A percentile compares a stretch with the other conserved stretches of the same genome.
phyloP scores from a whole-genome alignment of 2,329 filamentous ascomycete genomes.

The Pyrenochaeta sp. region DNA sequence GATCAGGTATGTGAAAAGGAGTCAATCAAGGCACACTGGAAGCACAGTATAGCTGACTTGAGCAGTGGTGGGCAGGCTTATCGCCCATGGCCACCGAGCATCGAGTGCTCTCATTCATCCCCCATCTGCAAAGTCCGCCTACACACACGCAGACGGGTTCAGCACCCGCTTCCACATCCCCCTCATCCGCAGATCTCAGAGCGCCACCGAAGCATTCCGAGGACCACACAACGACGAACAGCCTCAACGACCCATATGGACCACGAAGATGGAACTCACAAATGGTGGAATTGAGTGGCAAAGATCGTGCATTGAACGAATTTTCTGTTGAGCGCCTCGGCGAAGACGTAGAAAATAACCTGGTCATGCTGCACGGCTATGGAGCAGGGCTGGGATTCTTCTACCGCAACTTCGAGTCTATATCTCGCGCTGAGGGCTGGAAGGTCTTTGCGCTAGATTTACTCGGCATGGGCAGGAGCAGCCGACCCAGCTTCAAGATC shows the following conservation, averaged over 20 bases:
- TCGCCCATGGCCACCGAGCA: constrained; percentile 86
- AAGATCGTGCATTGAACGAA: constrained; percentile 88
- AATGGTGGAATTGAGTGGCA: constrained; percentile 84
- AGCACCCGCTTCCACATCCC: constrained; percentile 55
- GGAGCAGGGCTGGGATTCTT: constrained; percentile 96
- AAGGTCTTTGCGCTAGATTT: constrained; percentile 94
- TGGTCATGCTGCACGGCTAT: constrained; percentile 97
- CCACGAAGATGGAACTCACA: constrained; percentile 85
- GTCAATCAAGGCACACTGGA: too few species aligned
- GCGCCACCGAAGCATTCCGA: constrained; percentile 48
- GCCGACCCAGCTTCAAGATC: constrained; percentile 83
- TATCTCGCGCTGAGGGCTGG: constrained; percentile 82
- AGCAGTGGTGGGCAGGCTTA: constrained; percentile 79
- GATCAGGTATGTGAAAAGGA: background rate
- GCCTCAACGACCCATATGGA: constrained; percentile 77
- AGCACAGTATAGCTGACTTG: too few species aligned
- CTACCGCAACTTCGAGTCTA: constrained; percentile 94
- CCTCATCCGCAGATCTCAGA: constrained; percentile 51
- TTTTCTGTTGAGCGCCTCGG: constrained; percentile 87
- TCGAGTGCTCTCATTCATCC: constrained; percentile 84
- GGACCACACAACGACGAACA: constrained; percentile 57
- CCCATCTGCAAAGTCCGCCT: constrained; percentile 77
- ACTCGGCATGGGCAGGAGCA: constrained; percentile 92
- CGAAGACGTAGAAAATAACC: constrained; percentile 80
- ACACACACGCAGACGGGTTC: constrained; percentile 72